These are phyloP conservation scores for Lecanosticta acicola DNA, from an alignment of 2,329 filamentous ascomycete species.

Conservation along the genomic window DNA sequence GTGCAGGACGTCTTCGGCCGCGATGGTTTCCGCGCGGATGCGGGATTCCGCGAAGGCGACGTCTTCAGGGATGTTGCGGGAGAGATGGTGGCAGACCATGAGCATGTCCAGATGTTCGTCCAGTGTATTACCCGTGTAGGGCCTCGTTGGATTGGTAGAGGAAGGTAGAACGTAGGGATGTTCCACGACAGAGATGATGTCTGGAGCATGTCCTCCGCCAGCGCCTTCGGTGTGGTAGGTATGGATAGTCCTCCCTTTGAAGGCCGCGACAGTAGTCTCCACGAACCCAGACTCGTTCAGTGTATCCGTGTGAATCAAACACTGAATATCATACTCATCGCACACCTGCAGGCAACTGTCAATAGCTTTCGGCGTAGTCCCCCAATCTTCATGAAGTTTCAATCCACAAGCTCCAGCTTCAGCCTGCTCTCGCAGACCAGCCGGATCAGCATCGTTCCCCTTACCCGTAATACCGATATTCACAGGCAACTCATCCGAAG, in stretches of 20 bases:
- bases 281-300: constrained; percentile 97
- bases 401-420: constrained; percentile 80
- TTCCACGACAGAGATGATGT: constrained; percentile 92
- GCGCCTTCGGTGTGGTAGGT: constrained; percentile 97
- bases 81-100: constrained; percentile 95
- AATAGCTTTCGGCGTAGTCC: constrained; percentile 82
- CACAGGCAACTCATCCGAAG: constrained; percentile 71
- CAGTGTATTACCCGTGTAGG: constrained; percentile 84
- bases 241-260: constrained; percentile 84
- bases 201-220: constrained; percentile 87
- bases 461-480: constrained; percentile 92
- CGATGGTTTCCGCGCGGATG: constrained; percentile 93
- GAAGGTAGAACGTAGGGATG: constrained; percentile 82
- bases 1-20: constrained; percentile 91
- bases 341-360: constrained; percentile 75
- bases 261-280: constrained; percentile 78
- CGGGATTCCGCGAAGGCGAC: constrained; percentile 91
- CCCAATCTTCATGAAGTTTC: constrained; percentile 97
- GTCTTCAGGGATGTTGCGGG: constrained; percentile 88
- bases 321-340: constrained; percentile 87
- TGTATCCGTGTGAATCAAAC: constrained; percentile 91
- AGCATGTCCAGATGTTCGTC: constrained; percentile 98
- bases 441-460: constrained; percentile 73
- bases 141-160: constrained; percentile 86
- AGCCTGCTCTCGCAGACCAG: constrained; percentile 71